Conservation (phyloP, 768 basidiomycete genomes). For the Cystobasidium onofrii region DNA sequence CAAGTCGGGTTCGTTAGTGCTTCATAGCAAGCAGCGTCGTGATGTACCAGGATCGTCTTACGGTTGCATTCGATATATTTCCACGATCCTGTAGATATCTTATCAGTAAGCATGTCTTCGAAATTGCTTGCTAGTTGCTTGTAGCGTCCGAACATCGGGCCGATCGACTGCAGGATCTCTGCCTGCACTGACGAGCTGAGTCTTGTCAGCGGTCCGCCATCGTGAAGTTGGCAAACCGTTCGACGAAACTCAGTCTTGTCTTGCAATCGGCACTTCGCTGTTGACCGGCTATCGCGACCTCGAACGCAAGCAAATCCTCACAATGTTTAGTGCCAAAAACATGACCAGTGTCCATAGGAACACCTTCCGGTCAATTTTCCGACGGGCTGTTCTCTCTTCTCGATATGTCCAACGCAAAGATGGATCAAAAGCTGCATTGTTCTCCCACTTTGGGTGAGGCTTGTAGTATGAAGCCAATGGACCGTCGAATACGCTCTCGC, state of each 20-base stretch:
- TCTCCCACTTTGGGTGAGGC: slow-evolving; percentile 35
- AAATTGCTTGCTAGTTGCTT: too few species aligned
- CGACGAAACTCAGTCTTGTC: too few species aligned
- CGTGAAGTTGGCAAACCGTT: too few species aligned
- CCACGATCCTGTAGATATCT: neutral
- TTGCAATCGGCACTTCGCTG: neutral
- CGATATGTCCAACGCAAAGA: slow-evolving; percentile 45
- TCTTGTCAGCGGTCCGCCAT: too few species aligned
- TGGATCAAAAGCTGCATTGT: slow-evolving; percentile 43
- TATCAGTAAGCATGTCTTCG: too few species aligned
- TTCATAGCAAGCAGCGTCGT: slow-evolving; percentile 23
- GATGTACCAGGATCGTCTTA: neutral
- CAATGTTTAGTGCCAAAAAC: slow-evolving; percentile 41
- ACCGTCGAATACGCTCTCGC: slow-evolving; percentile 33
- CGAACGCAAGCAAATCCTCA: neutral
- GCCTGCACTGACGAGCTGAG: too few species aligned
- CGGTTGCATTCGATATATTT: slow-evolving; percentile 31
- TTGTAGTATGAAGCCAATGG: slow-evolving; percentile 28
- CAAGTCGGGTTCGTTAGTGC: too few species aligned
- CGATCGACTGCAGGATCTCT: too few species aligned
- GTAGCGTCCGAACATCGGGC: too few species aligned
- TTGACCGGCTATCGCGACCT: neutral
- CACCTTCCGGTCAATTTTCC: slow-evolving; percentile 44
- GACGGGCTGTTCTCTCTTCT: slow-evolving; percentile 40
- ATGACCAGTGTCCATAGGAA: slow-evolving; percentile 43